Base-by-base conservation (phyloP, 2,329 filamentous ascomycete species). In the Scorias spongiosa region DNA sequence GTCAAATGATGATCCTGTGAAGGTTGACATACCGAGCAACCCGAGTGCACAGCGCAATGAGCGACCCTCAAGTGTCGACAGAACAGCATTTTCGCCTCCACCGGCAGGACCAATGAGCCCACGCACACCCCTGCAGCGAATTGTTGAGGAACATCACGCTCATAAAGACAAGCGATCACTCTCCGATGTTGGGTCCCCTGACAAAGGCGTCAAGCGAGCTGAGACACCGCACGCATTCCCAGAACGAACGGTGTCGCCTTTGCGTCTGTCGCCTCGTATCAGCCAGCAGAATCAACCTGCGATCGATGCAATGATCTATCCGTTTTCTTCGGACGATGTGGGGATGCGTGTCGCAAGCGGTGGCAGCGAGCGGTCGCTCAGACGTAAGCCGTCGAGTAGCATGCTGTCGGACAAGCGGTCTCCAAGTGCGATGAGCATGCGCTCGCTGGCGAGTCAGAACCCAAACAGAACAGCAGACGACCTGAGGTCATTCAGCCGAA, bases 401-500 rank as follows among this genome's bases (percentile, higher is more conserved):
- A 44, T 44, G 34, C 54, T 58, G 39, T 53, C 55, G 29, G 58
- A 60, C 36, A 49, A 55, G 15, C 59, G 61, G 14, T 63, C 65
- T 8, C 58, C 64, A 34, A 69, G 66, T 44, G 63, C 58, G 4
- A 51, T 64, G 40, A 72, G 68, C 57, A 64, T 67, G 44, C 60
- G 59, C 5, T 71, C 69, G 2, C 54, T 55, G 18, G 57, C 57
- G 42, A 68, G 66, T 39, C 60, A 63, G 34, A 55, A 56, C 34
- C 60, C 62, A 42, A 49, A 65, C 44, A 59, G 60, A 48, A 62
- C 63, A 48, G 62, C 67, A 34, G 62, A 68, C 44, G 62, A 68
- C 38, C 51, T 70, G 46, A 72, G 79, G 58, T 75, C 82, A 61
- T 74, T 80, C 51, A 84, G 79, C 32, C 32, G 32, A 12, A 36